Conservation (phyloP, 2,329 filamentous ascomycete genomes). For the Pseudogymnoascus sp. region DNA sequence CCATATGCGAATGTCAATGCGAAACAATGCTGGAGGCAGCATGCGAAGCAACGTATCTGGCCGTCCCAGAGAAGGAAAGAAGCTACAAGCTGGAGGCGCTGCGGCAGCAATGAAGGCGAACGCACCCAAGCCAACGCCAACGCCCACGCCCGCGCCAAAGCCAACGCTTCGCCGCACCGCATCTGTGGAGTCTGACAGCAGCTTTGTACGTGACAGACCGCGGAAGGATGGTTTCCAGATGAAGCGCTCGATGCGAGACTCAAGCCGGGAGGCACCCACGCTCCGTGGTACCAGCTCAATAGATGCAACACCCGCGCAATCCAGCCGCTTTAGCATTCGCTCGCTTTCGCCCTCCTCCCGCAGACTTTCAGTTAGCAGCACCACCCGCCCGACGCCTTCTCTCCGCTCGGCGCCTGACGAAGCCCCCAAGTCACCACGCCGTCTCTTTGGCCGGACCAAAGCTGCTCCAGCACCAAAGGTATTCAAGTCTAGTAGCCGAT, state of each 20-base stretch:
- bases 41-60: constrained; percentile 12
- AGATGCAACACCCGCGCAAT: constrained; percentile 34
- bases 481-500: constrained; percentile 13
- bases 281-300: constrained; percentile 27
- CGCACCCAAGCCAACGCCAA: not conserved
- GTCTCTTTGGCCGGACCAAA: constrained; percentile 19
- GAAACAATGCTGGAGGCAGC: constrained; percentile 12
- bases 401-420: not conserved
- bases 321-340: constrained; percentile 63
- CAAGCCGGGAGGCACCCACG: constrained; percentile 21
- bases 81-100: constrained; percentile 18
- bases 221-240: constrained; percentile 50
- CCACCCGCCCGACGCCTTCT: not conserved
- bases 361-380: constrained; percentile 33
- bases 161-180: constrained; percentile 43
- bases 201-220: constrained; percentile 63
- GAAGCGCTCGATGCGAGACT: constrained; percentile 64
- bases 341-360: constrained; percentile 56
- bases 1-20: constrained; percentile 21
- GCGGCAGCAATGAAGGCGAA: constrained; percentile 11
- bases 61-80: not conserved
- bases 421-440: not conserved
- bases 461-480: constrained; percentile 12
- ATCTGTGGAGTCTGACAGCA: constrained; percentile 69
- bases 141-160: not conserved